Percentiles rank a stretch among this genome's conserved stretches.
Evolutionary conservation across 129 eudicot species (phyloP).

Genomic region (Flaveria robusta): DNA sequence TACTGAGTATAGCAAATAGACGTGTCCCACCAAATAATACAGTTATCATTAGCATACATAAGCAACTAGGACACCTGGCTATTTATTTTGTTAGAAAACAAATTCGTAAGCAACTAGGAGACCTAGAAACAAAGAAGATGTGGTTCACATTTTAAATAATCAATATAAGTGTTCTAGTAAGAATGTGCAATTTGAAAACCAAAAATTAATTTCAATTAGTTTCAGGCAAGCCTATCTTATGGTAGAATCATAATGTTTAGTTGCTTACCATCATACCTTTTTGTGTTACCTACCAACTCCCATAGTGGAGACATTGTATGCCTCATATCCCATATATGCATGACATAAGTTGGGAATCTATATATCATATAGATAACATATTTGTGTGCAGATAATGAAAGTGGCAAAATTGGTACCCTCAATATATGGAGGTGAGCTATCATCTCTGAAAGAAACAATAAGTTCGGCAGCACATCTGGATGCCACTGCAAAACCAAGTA

Average conservation of each 20-base stretch:
- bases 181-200: background rate
- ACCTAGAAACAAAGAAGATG: too few species aligned
- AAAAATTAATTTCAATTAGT: too few species aligned
- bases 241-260: too few species aligned
- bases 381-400: background rate
- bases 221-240: too few species aligned
- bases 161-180: too few species aligned
- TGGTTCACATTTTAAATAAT: too few species aligned
- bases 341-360: too few species aligned
- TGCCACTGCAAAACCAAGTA: conserved; percentile 99
- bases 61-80: conserved; percentile 87
- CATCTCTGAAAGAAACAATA: too few species aligned
- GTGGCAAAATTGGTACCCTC: conserved; percentile 48
- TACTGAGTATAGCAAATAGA: too few species aligned
- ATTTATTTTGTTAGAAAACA: conserved; percentile 13
- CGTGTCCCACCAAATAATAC: conserved; percentile 95
- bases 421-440: conserved; percentile 91
- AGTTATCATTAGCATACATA: conserved; percentile 93
- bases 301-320: conserved; percentile 78
- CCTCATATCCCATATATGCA: too few species aligned
- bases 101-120: conserved; percentile 1
- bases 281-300: too few species aligned
- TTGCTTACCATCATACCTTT: too few species aligned
- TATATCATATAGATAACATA: background rate
- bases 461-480: conserved; percentile 91